Conservation (phyloP, 192 early-diverging fungal species). For the Entophlyctis luteolus region DNA sequence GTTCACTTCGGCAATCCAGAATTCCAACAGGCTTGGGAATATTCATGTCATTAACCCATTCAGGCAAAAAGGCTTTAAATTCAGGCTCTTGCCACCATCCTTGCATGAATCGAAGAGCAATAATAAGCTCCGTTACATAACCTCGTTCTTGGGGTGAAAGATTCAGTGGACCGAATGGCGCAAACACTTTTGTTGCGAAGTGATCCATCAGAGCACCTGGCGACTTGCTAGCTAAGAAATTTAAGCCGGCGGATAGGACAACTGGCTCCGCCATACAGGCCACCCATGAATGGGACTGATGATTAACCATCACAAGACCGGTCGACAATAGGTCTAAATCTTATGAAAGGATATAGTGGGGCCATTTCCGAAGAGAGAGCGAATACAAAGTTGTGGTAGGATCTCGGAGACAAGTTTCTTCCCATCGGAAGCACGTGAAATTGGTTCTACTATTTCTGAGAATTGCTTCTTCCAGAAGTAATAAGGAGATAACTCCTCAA, state of each 20-base stretch:
- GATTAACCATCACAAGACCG: background rate
- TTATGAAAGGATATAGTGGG: background rate
- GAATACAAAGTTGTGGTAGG: background rate
- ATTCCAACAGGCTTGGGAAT: slow-evolving; percentile 9
- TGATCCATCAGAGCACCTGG: background rate
- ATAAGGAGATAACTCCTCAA: background rate
- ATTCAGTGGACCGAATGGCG: background rate
- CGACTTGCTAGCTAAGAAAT: background rate
- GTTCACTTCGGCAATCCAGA: background rate
- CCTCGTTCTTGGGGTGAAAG: slow-evolving; percentile 1
- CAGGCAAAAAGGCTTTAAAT: background rate
- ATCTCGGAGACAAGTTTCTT: background rate
- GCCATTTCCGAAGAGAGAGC: slow-evolving; percentile 14
- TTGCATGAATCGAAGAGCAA: slow-evolving; percentile 1
- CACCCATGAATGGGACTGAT: background rate
- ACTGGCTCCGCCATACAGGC: slow-evolving; percentile 1
- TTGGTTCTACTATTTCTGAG: background rate
- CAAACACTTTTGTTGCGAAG: background rate
- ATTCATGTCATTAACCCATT: background rate
- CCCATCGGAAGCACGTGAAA: background rate
- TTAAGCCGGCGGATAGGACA: background rate
- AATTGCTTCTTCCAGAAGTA: background rate
- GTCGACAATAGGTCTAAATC: slow-evolving; percentile 6
- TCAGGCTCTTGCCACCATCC: slow-evolving; percentile 5
- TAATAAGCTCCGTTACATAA: slow-evolving; percentile 12